These are phyloP conservation scores for Leptographium flavum DNA, from an alignment of 2,329 filamentous ascomycete species.

Conservation along the genomic window DNA sequence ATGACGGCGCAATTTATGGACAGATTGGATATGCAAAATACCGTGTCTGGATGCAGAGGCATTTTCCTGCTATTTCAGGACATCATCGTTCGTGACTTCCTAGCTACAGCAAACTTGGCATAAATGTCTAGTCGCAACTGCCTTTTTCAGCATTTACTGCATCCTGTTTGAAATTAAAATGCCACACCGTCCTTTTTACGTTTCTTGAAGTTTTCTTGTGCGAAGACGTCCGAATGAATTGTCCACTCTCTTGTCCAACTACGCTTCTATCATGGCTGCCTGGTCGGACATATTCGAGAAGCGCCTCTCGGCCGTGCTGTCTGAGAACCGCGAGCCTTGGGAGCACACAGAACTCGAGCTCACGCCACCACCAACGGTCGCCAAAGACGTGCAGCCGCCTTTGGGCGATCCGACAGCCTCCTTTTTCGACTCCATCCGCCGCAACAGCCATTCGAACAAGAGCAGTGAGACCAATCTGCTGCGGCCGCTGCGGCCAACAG, in stretches of 20 bases:
- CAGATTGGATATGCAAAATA: too few species aligned
- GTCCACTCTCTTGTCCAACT: too few species aligned
- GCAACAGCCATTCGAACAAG: background rate
- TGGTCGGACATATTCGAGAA: conserved; percentile 10
- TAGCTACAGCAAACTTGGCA: too few species aligned
- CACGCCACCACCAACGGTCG: conserved; percentile 6
- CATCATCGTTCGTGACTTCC: background rate
- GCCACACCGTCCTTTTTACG: background rate
- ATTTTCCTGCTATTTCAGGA: background rate
- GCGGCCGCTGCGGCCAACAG: background rate
- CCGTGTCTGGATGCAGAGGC: too few species aligned
- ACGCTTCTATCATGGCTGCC: conserved; percentile 2
- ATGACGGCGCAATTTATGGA: too few species aligned
- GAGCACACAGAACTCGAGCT: background rate
- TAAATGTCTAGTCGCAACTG: background rate
- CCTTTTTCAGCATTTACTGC: background rate
- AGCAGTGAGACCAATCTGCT: background rate
- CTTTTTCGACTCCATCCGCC: conserved; percentile 10
- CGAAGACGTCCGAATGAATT: too few species aligned
- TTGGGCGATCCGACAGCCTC: conserved; percentile 4
- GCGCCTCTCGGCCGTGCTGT: conserved; percentile 7
- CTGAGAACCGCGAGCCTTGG: background rate
- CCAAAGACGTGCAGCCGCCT: background rate
- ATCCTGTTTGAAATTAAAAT: background rate
- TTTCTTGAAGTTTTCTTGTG: too few species aligned